Conservation (phyloP, 2,329 filamentous ascomycete genomes). For the Talaromyces pinophilus region DNA sequence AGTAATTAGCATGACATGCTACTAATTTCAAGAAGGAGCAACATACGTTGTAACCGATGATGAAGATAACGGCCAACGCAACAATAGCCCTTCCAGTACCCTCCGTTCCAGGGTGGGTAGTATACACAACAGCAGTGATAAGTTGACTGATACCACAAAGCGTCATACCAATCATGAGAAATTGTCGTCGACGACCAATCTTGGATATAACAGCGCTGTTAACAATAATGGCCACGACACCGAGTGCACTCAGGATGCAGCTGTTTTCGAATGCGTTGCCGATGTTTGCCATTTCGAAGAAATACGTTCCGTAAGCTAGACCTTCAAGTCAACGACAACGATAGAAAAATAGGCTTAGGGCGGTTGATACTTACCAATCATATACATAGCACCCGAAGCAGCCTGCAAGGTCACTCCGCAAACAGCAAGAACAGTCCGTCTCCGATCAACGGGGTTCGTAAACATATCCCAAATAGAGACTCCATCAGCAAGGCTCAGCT, state of each 20-base stretch:
- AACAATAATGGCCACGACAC: conserved; percentile 57
- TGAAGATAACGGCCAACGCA: conserved; percentile 37
- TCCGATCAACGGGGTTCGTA: neutral
- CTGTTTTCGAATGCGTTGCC: conserved; percentile 59
- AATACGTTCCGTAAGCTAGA: conserved; percentile 59
- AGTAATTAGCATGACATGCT: conserved; percentile 25
- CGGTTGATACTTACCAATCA: neutral
- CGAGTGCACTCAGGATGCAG: conserved; percentile 57
- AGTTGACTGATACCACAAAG: conserved; percentile 58
- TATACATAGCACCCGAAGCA: conserved; percentile 4
- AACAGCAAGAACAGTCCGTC: neutral
- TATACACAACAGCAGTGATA: conserved; percentile 56
- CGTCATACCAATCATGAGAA: conserved; percentile 54
- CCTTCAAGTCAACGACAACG: neutral
- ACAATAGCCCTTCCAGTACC: conserved; percentile 48
- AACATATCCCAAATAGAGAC: conserved; percentile 1
- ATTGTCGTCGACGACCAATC: conserved; percentile 56
- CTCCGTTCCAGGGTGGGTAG: conserved; percentile 40
- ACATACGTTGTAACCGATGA: neutral
- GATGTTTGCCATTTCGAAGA: conserved; percentile 61
- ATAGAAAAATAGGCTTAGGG: neutral
- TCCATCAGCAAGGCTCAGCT: neutral
- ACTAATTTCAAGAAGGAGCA: neutral
- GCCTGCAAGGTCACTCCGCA: neutral
- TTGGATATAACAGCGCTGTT: conserved; percentile 57